Evolutionary conservation across 495 filamentous ascomycete species (phyloP), one percentile per base, ranked within the genome.

Genomic region (Penicillium ochrochloron): DNA sequence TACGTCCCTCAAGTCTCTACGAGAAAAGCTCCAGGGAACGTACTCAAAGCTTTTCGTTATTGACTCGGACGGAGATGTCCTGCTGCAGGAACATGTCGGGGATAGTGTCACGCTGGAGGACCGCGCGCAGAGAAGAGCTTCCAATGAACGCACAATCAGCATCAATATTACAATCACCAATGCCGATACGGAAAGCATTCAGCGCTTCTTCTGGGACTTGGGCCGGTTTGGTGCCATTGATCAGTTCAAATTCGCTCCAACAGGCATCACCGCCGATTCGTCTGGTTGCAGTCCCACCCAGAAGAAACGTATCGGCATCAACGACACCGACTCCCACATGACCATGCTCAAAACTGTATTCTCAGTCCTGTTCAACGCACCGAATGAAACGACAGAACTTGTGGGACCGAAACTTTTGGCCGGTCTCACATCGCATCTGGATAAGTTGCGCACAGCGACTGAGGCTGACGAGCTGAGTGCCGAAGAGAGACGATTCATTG

Each of bases 141-240:
- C 42, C 42, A 48, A 48, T 15, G 42, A 48, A 23, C 42, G 42
- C 2, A 48, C 42, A 9, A 48, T 48, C 11, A 48, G 42, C 42
- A 48, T 48, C 21, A 48, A 48, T 19, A 48, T 48, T 23, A 48
- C 42, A 1, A 48, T 48, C 21, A 48, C 42, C 6, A 48, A 48
- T 48, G 42, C 42, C 1, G 42, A 48, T 11, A 23, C 42, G 1
- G 42, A 48, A 48, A 48, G 42, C 21, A 48, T 48, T 4, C 42
- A 48, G 42, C 42, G 42, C 42, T 48, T 48, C 19, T 48, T 48
- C 42, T 48, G 42, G 42, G 42, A 48, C 19, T 23, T 48, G 42
- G 42, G 42, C 42, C 42, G 42, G 3, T 48, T 48, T 48, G 42
- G 42, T 5, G 42, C 42, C 19, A 23, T 48, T 9, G 42, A 48